Base-by-base conservation (phyloP, 2,329 filamentous ascomycete species). In the Apiospora malaysiana region DNA sequence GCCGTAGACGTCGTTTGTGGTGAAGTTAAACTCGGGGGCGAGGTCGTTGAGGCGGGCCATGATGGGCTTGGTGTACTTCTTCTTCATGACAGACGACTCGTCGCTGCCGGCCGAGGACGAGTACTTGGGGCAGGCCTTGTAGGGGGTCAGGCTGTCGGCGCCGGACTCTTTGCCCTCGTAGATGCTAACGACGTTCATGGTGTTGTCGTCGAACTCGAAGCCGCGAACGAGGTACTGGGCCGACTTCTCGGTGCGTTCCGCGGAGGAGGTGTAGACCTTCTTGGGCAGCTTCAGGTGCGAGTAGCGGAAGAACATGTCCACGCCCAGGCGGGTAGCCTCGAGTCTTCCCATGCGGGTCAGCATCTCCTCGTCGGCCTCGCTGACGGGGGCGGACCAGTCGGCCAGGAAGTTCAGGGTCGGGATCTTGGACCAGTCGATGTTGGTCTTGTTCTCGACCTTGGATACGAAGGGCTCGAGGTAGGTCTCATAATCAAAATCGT, bases 121-220 rank as follows among this genome's bases (percentile, higher is more conserved):
- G 78, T 91, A 93, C 16, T 86, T 88, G 16, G 89, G 88, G 74
- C 91, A 93, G 49, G 85, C 85, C 77, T 89, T 87, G 80, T 92
- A 92, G 0, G 90, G 89, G 0, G 90, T 92, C 73, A 92, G 79
- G 66, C 81, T 85, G 76, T 92, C 83, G 10, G 90, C 90, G 23
- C 89, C 90, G 2, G 85, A 81, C 72, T 89, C 82, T 70, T 87
- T 77, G 25, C 85, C 85, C 77, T 92, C 89, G 72, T 85, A 85
- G 68, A 92, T 81, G 73, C 83, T 82, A 63, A 89, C 84, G 9
- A 90, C 82, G 66, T 87, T 81, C 72, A 90, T 90, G 68, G 82
- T 81, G 72, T 86, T 84, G 73, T 85, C 86, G 63, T 85, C 84
- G 4, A 81, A 79, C 73, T 89, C 86, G 12, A 90, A 81, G 0